A percentile compares a stretch with the other conserved stretches of the same genome.
These are phyloP conservation scores for Irpex rosettiformis DNA, from an alignment of 1,284 basidiomycete genomes.

Conservation along the genomic window DNA sequence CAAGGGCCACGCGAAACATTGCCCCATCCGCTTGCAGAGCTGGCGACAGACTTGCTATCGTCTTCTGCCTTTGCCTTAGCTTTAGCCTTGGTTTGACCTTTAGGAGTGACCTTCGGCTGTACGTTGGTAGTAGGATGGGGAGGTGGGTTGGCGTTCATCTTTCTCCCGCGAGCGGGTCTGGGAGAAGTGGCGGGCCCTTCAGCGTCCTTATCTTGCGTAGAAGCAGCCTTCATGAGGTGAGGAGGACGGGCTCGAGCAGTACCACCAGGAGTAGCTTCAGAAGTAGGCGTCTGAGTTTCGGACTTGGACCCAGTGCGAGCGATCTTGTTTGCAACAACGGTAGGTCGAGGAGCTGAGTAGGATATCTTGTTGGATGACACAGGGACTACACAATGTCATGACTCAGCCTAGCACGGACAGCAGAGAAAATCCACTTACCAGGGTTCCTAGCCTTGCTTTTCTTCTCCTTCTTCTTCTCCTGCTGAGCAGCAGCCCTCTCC, in stretches of 20 bases:
- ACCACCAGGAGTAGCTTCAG: not conserved
- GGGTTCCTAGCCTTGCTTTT: not conserved
- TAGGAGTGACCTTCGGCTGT: not conserved
- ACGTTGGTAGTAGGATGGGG: not conserved
- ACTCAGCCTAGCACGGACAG: not conserved
- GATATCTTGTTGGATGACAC: not conserved
- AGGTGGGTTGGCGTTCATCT: constrained; percentile 8
- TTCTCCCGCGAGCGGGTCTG: constrained; percentile 9
- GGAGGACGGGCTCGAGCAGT: not conserved
- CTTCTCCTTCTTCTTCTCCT: constrained; percentile 8
- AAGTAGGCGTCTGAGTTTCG: not conserved
- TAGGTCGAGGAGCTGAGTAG: not conserved
- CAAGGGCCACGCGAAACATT: constrained; percentile 4
- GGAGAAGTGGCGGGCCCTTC: not conserved
- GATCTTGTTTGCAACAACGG: not conserved
- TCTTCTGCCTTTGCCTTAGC: not conserved
- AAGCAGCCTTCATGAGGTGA: constrained; percentile 3
- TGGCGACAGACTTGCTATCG: not conserved
- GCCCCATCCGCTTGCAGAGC: constrained; percentile 7
- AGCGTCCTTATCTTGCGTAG: not conserved
- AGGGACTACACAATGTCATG: not conserved
- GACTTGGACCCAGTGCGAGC: not conserved
- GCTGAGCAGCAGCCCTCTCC: not conserved
- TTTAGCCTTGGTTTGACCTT: not conserved
- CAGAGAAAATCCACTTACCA: not conserved